phyloP scores from a whole-genome alignment of 2,329 filamentous ascomycete genomes.

The Neonectria ditissima region DNA sequence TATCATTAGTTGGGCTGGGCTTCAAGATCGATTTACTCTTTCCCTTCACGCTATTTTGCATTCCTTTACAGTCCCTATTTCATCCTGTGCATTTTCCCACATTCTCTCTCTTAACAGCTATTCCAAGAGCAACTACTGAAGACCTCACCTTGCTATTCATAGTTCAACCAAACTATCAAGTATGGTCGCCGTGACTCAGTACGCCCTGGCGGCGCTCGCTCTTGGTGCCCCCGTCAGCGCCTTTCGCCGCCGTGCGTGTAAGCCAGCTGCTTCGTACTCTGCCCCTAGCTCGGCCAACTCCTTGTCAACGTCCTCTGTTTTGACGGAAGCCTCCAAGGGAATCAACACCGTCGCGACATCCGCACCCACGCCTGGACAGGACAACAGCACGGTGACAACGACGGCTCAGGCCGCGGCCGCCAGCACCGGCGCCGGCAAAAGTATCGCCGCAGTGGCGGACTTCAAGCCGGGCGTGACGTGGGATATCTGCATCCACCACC shows the following conservation, averaged over 20 bases:
- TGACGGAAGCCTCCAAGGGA: not conserved
- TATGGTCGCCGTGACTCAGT: constrained; percentile 36
- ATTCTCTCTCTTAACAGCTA: not conserved
- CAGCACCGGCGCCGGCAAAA: not conserved
- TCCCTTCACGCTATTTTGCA: constrained; percentile 7
- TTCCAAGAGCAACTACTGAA: not conserved
- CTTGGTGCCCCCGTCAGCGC: constrained; percentile 31
- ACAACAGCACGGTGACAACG: not conserved
- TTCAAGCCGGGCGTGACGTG: constrained; percentile 48
- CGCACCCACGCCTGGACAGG: not conserved
- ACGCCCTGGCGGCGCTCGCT: constrained; percentile 32
- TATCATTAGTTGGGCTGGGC: constrained; percentile 5
- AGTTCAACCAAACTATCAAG: not conserved
- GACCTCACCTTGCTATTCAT: not conserved
- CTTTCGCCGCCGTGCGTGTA: constrained; percentile 9
- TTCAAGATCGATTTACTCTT: constrained; percentile 9
- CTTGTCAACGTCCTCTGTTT: not conserved
- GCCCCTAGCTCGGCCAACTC: not conserved
- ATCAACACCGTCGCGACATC: not conserved
- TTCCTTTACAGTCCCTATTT: not conserved
- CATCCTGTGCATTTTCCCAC: not conserved
- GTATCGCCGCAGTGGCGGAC: not conserved
- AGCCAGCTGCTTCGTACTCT: not conserved
- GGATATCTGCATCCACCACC: constrained; percentile 48
- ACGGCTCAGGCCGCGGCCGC: not conserved